Evolutionary conservation across 2,329 filamentous ascomycete genomes (phyloP).

Genomic region (Juglanconis oblonga): DNA sequence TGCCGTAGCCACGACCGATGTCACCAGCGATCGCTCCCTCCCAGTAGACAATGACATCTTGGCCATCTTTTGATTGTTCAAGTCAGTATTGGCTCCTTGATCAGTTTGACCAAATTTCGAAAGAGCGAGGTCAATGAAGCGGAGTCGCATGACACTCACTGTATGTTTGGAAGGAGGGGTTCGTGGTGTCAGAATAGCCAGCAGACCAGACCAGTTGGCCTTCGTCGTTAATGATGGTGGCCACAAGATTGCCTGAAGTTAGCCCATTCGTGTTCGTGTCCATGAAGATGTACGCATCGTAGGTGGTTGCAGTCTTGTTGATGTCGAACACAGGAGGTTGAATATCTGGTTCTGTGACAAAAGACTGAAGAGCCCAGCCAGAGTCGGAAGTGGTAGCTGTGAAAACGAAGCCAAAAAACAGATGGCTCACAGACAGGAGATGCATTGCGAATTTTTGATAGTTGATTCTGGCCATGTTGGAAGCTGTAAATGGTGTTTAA

Average conservation of each 20-base stretch:
- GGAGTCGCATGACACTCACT: slow-evolving; percentile 9
- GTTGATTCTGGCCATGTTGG: not conserved
- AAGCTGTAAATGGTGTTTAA: not conserved
- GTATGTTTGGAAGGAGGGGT: slow-evolving; percentile 38
- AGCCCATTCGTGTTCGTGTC: slow-evolving; percentile 10
- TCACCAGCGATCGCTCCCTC: slow-evolving; percentile 36
- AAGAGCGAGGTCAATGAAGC: not conserved
- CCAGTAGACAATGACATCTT: slow-evolving; percentile 38
- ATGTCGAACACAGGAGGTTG: slow-evolving; percentile 3
- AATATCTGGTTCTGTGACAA: slow-evolving; percentile 2
- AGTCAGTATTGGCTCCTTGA: no score
- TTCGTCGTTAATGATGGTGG: slow-evolving; percentile 37
- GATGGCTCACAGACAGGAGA: not conserved
- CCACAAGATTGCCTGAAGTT: slow-evolving; percentile 1
- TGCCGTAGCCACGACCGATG: slow-evolving; percentile 30
- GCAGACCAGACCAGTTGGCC: slow-evolving; percentile 44
- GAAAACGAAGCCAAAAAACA: slow-evolving; percentile 7
- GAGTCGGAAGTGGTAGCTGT: not conserved
- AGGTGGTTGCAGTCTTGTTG: not conserved
- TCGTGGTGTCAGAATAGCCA: slow-evolving; percentile 37
- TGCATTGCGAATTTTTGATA: slow-evolving; percentile 1
- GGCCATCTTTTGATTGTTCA: slow-evolving; percentile 23
- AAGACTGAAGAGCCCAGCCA: slow-evolving; percentile 8
- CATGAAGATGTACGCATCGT: slow-evolving; percentile 6
- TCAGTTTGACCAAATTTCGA: not conserved